Evolutionary conservation across 148 eudicot species (phyloP).

Genomic region (Pharnaceum exiguum): DNA sequence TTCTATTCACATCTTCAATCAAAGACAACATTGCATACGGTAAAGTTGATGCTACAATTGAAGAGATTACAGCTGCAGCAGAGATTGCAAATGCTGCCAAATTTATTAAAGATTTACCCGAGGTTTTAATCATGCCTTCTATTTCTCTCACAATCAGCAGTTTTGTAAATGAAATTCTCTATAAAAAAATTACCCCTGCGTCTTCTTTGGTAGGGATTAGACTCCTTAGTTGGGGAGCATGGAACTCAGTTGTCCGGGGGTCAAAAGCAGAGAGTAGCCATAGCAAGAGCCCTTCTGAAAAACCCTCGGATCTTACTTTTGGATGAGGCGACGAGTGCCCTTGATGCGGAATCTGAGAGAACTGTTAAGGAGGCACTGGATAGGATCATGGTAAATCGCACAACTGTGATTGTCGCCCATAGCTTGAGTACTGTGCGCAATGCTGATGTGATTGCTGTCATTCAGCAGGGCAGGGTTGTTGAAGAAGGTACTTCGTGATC

Average conservation of each 20-base stretch:
- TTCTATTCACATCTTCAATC: constrained; percentile 28
- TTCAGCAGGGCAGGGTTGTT: constrained; percentile 50
- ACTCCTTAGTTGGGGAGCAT: constrained; percentile 62
- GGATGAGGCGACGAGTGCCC: too few relatives aligned
- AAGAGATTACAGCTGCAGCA: constrained; percentile 26
- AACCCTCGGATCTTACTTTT: constrained; percentile 60
- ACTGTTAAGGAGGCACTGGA: constrained; percentile 64
- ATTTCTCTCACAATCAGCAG: too few relatives aligned
- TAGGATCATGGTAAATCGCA: constrained; percentile 45
- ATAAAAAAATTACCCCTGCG: too few relatives aligned
- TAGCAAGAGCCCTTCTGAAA: constrained; percentile 62
- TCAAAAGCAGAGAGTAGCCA: constrained; percentile 62
- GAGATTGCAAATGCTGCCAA: constrained; percentile 33
- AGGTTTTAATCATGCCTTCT: too few relatives aligned
- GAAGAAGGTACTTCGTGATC: constrained; percentile 45
- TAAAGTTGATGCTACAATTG: constrained; percentile 25
- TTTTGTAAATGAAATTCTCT: too few relatives aligned
- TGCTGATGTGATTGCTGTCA: constrained; percentile 58
- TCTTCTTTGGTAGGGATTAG: constrained; percentile 40
- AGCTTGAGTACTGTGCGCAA: constrained; percentile 58
- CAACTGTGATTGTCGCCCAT: too few relatives aligned
- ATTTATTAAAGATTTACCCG: constrained; percentile 31
- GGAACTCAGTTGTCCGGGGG: constrained; percentile 60
- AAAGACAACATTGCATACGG: constrained; percentile 34
- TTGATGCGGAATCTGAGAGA: constrained; percentile 65